Conservation (phyloP, 495 filamentous ascomycete genomes). For the Penicillium steckii region DNA sequence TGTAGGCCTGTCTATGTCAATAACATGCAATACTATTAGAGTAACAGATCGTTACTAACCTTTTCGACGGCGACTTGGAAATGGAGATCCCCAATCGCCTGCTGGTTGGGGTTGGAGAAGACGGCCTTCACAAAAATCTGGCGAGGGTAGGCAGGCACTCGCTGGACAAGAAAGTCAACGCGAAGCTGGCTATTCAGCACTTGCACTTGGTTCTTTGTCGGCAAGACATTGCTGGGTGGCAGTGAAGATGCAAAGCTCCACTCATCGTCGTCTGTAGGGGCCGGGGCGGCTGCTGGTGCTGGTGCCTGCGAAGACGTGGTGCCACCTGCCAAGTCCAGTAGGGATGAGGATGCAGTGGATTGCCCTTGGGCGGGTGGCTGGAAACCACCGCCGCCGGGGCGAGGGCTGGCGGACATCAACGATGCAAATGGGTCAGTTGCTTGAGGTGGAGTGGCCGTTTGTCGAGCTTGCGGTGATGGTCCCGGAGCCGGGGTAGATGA, state of each 20-base stretch:
- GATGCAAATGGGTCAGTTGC: constrained; percentile 66
- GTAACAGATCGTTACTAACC: constrained; percentile 51
- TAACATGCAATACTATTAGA: not conserved
- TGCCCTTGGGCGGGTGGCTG: constrained; percentile 20
- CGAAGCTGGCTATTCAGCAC: constrained; percentile 57
- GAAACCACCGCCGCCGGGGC: constrained; percentile 36
- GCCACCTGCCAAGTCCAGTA: constrained; percentile 42
- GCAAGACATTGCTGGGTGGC: constrained; percentile 55
- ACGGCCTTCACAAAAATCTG: constrained; percentile 57
- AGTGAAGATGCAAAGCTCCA: constrained; percentile 92
- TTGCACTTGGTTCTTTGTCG: constrained; percentile 57
- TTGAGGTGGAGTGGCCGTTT: constrained; percentile 39
- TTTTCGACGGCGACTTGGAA: constrained; percentile 93
- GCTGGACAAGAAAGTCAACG: constrained; percentile 51
- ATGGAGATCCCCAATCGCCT: constrained; percentile 73
- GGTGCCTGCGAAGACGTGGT: constrained; percentile 21
- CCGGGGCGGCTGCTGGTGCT: constrained; percentile 26
- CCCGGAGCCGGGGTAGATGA: constrained; percentile 46
- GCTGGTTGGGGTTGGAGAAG: constrained; percentile 76
- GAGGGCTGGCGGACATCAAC: constrained; percentile 57
- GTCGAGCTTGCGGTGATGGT: constrained; percentile 31
- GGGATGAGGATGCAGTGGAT: constrained; percentile 34
- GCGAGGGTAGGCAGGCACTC: constrained; percentile 34
- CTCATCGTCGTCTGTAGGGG: constrained; percentile 66
- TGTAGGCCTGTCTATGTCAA: constrained; percentile 55